Percentiles rank a stretch among this genome's conserved stretches.
These are phyloP conservation scores for Lactifluus subvellereus DNA, from an alignment of 768 basidiomycete genomes.

Conservation along the genomic window DNA sequence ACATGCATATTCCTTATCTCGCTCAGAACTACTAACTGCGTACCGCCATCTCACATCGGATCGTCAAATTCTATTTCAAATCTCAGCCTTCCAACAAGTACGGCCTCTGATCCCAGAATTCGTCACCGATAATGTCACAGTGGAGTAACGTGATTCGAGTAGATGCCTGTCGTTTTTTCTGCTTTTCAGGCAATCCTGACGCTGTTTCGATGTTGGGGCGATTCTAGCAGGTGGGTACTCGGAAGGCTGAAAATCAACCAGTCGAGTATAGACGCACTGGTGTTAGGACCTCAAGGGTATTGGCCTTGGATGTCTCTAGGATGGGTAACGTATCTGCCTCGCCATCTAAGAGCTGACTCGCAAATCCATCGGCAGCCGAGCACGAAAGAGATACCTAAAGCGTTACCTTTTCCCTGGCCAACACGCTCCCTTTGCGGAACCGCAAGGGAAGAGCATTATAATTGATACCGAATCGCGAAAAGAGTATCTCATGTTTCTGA, in stretches of 20 bases:
- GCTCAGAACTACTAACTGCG: too few relatives aligned
- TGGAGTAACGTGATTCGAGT: slow-evolving; percentile 58
- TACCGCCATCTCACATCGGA: too few relatives aligned
- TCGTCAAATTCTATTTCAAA: neutral
- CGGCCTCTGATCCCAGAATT: slow-evolving; percentile 68
- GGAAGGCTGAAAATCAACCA: neutral
- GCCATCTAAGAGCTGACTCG: neutral
- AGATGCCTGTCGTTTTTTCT: slow-evolving; percentile 32
- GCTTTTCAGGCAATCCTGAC: neutral
- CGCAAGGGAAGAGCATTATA: slow-evolving; percentile 71
- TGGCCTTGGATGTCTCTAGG: neutral
- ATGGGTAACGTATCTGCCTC: neutral
- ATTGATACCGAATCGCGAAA: slow-evolving; percentile 75
- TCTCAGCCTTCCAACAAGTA: slow-evolving; percentile 42
- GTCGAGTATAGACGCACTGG: neutral
- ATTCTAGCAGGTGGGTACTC: neutral
- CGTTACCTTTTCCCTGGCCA: slow-evolving; percentile 61
- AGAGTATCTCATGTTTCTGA: slow-evolving; percentile 90
- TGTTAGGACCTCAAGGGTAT: neutral
- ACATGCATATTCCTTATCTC: too few relatives aligned
- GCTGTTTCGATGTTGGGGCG: neutral
- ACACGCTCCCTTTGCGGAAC: slow-evolving; percentile 79
- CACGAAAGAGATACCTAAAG: neutral
- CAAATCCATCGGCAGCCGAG: neutral
- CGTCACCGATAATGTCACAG: slow-evolving; percentile 77